Evolutionary conservation across 371 early-diverging fungal genomes (phyloP).

Genomic region (Choanephora cucurbitarum): DNA sequence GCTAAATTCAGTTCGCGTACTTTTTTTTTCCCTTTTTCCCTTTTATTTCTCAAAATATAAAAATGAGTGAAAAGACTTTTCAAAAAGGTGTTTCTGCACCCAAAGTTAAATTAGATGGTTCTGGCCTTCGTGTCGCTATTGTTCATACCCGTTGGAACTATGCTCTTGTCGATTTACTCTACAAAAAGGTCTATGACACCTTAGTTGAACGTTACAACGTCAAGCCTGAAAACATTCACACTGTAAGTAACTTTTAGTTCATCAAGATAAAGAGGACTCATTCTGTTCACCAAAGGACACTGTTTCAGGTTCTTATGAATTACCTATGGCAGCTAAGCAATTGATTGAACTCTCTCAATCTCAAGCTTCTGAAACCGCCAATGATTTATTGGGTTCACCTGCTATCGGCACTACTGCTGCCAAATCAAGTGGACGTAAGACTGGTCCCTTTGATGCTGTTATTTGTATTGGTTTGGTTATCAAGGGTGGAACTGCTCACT

Average conservation of each 20-base stretch:
- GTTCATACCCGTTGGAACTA: conserved; percentile 96
- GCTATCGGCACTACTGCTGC: conserved; percentile 15
- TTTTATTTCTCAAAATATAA: conserved; percentile 9
- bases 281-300: conserved; percentile 45
- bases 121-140: conserved; percentile 74
- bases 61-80: conserved; percentile 50
- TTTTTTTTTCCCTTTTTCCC: conserved; percentile 11
- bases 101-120: conserved; percentile 61
- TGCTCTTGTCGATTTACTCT: conserved; percentile 78
- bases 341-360: conserved; percentile 70
- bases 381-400: conserved; percentile 57
- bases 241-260: conserved; percentile 37
- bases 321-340: conserved; percentile 88
- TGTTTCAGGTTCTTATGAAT: conserved; percentile 93
- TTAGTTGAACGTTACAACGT: conserved; percentile 71
- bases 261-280: not conserved
- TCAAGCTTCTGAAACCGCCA: conserved; percentile 57
- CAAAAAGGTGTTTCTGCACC: conserved; percentile 75
- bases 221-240: conserved; percentile 67
- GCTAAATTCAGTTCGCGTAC: conserved; percentile 4
- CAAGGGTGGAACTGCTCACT: conserved; percentile 97
- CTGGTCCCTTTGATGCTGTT: conserved; percentile 80
- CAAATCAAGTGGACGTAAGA: conserved; percentile 34
- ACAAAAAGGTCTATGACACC: conserved; percentile 69
- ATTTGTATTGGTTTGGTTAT: conserved; percentile 95